Evolutionary conservation across 106 monocot species (phyloP).

Genomic region (Allium sativum): DNA sequence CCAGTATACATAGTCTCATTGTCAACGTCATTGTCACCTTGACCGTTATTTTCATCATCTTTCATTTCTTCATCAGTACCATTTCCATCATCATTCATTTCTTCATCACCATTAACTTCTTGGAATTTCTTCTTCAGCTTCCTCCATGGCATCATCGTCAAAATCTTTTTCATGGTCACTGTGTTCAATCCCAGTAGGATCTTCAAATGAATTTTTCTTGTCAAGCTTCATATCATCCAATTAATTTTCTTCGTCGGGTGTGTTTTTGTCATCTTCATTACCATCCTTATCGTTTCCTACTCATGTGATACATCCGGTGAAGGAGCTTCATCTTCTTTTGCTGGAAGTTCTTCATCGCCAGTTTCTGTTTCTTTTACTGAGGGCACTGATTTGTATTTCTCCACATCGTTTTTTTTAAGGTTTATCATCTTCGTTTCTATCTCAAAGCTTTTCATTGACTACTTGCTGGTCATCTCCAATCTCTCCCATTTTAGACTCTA

Average conservation of each 20-base stretch:
- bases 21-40: constrained; percentile 16
- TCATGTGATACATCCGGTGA: constrained; percentile 32
- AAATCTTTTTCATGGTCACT: constrained; percentile 29
- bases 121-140: constrained; percentile 19
- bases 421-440: constrained; percentile 53
- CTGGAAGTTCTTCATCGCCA: constrained; percentile 50
- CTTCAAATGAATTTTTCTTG: constrained; percentile 42
- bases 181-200: constrained; percentile 34
- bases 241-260: constrained; percentile 19
- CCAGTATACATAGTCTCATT: constrained; percentile 12
- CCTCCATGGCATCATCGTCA: constrained; percentile 30
- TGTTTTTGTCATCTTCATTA: constrained; percentile 8
- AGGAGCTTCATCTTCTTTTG: constrained; percentile 52
- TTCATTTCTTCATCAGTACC: constrained; percentile 14
- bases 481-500: constrained; percentile 80
- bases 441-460: constrained; percentile 65
- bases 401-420: constrained; percentile 21
- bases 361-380: constrained; percentile 55
- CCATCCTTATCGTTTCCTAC: constrained; percentile 17
- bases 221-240: constrained; percentile 29
- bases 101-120: constrained; percentile 17
- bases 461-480: constrained; percentile 33
- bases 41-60: constrained; percentile 18
- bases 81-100: constrained; percentile 30
- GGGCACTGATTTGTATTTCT: constrained; percentile 75